Evolutionary conservation across 2,329 filamentous ascomycete genomes (phyloP).

Genomic region (Myriangium duriaei): DNA sequence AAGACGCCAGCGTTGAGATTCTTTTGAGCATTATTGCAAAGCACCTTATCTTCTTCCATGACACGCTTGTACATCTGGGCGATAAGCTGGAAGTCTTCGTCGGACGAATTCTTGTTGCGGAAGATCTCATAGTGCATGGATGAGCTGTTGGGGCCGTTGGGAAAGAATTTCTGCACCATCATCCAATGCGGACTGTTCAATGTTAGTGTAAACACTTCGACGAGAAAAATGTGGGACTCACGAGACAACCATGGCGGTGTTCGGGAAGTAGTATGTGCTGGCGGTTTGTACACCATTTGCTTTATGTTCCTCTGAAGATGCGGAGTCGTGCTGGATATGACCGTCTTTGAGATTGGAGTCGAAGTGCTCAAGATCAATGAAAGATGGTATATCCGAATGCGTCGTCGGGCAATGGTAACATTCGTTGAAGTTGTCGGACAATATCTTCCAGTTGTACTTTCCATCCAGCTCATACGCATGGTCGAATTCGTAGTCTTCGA

Average conservation of each 20-base stretch:
- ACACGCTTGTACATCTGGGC: slow-evolving; percentile 50
- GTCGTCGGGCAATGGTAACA: slow-evolving; percentile 50
- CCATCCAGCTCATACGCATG: slow-evolving; percentile 46
- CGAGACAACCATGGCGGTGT: slow-evolving; percentile 37
- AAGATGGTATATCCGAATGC: slow-evolving; percentile 42
- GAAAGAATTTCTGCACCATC: slow-evolving; percentile 46
- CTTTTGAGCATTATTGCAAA: slow-evolving; percentile 46
- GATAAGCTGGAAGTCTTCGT: slow-evolving; percentile 46
- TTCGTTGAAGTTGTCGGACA: slow-evolving; percentile 54
- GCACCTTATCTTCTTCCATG: slow-evolving; percentile 52
- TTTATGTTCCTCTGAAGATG: slow-evolving; percentile 35
- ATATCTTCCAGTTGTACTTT: slow-evolving; percentile 48
- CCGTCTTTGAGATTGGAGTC: slow-evolving; percentile 35
- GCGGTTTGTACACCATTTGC: slow-evolving; percentile 33
- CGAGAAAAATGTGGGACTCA: slow-evolving; percentile 25
- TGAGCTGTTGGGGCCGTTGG: slow-evolving; percentile 37
- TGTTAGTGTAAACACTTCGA: too few species aligned
- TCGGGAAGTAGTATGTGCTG: slow-evolving; percentile 37
- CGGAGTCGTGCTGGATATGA: slow-evolving; percentile 35
- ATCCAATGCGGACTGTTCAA: slow-evolving; percentile 6
- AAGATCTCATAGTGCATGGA: slow-evolving; percentile 52
- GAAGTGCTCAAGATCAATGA: slow-evolving; percentile 44
- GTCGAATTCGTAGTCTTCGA: slow-evolving; percentile 44
- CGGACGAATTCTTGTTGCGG: slow-evolving; percentile 46
- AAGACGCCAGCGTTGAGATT: slow-evolving; percentile 52